These are phyloP conservation scores for Punctularia strigosozonata DNA, from an alignment of 768 basidiomycete species.

Conservation along the genomic window DNA sequence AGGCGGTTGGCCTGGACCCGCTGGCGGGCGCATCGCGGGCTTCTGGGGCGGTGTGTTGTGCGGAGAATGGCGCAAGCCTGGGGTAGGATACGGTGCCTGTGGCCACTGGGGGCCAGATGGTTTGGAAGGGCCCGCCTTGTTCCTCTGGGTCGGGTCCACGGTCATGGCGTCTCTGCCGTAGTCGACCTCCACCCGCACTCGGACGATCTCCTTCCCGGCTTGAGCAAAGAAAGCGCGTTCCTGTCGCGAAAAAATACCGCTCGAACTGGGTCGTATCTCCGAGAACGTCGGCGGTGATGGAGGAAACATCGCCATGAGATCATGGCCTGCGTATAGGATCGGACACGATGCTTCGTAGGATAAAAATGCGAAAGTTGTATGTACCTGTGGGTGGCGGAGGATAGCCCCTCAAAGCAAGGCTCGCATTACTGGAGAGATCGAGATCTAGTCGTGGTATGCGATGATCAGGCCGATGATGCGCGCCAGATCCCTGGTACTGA, in stretches of 20 bases:
- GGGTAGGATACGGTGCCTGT: background rate
- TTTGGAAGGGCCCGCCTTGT: background rate
- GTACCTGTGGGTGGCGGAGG: constrained; percentile 72
- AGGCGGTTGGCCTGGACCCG: background rate
- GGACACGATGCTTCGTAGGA: too few species aligned
- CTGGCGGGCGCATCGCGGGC: background rate
- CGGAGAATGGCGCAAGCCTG: too few species aligned
- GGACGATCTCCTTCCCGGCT: constrained; percentile 67
- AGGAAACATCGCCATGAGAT: constrained; percentile 79
- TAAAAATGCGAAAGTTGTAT: too few species aligned
- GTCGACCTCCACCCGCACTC: constrained; percentile 63
- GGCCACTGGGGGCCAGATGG: background rate
- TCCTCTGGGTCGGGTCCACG: background rate
- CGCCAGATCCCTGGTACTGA: background rate
- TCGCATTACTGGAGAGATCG: constrained; percentile 44
- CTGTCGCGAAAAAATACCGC: constrained; percentile 61
- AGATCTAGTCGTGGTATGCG: constrained; percentile 32
- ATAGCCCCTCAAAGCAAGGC: constrained; percentile 42
- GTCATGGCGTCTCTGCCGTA: constrained; percentile 16
- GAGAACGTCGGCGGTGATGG: constrained; percentile 48
- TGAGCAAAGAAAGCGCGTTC: constrained; percentile 76
- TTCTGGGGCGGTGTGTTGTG: background rate
- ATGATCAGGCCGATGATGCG: constrained; percentile 1
- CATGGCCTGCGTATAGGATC: too few species aligned
- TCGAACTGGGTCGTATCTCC: constrained; percentile 51